These are phyloP conservation scores for Solanum chaucha DNA, from an alignment of 257 asterid species.

Conservation along the genomic window DNA sequence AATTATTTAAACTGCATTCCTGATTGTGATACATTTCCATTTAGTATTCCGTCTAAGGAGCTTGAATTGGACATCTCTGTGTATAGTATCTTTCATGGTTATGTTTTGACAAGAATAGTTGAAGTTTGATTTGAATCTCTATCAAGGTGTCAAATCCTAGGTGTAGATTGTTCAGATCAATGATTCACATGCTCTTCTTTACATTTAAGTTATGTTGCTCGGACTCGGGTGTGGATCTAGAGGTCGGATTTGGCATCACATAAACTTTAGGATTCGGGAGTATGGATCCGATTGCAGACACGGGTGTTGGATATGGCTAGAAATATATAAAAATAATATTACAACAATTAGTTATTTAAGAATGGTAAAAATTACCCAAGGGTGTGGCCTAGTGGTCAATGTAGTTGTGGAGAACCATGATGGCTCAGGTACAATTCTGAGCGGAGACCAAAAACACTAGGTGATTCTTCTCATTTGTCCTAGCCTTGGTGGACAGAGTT, in stretches of 20 bases:
- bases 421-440: no score
- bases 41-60: not conserved
- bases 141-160: not conserved
- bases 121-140: not conserved
- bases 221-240: not conserved
- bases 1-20: not conserved
- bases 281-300: not conserved
- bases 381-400: no score
- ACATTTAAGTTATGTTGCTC: not conserved
- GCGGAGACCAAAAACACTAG: no score
- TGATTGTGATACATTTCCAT: not conserved
- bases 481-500: no score
- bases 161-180: not conserved
- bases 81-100: not conserved
- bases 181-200: not conserved
- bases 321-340: not conserved
- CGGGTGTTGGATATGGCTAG: not conserved
- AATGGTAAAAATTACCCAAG: not conserved
- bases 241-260: not conserved
- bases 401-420: no score
- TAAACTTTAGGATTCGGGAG: not conserved
- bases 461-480: no score
- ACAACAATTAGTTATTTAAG: not conserved
- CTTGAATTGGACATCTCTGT: not conserved
- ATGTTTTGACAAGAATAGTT: not conserved